phyloP scores from a whole-genome alignment of 2,329 filamentous ascomycete genomes.

The Colletotrichum sp. region DNA sequence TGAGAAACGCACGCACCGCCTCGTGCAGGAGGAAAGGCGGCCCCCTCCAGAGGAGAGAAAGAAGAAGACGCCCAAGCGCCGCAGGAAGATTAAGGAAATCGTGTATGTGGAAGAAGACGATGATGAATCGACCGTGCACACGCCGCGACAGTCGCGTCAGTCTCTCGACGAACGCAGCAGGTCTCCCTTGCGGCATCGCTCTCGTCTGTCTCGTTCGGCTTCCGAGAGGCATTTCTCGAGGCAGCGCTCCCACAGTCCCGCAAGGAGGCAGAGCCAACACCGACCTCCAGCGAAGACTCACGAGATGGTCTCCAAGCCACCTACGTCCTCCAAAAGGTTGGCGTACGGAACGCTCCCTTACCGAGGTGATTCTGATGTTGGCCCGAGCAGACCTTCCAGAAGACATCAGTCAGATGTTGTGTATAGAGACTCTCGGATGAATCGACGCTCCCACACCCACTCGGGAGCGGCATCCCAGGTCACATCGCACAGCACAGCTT shows the following conservation, averaged over 20 bases:
- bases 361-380: neutral
- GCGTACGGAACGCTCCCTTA: neutral
- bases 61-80: neutral
- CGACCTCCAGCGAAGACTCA: neutral
- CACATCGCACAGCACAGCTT: slow-evolving; percentile 20
- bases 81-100: slow-evolving; percentile 11
- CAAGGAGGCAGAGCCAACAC: slow-evolving; percentile 3
- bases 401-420: slow-evolving; percentile 6
- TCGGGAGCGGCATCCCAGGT: slow-evolving; percentile 19
- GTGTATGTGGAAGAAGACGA: slow-evolving; percentile 14
- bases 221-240: slow-evolving; percentile 13
- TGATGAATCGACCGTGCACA: slow-evolving; percentile 2
- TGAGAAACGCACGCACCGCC: neutral
- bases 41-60: slow-evolving; percentile 21
- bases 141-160: neutral
- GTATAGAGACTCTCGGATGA: neutral
- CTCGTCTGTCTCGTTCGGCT: slow-evolving; percentile 14
- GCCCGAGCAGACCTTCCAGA: neutral
- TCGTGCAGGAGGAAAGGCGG: slow-evolving; percentile 13
- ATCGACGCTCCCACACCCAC: slow-evolving; percentile 17
- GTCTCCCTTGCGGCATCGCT: slow-evolving; percentile 14
- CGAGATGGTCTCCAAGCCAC: slow-evolving; percentile 1
- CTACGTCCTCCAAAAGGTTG: slow-evolving; percentile 6
- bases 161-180: slow-evolving; percentile 2
- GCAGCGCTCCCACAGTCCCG: slow-evolving; percentile 3